These are phyloP conservation scores for Phytophthora tentaculata DNA, from an alignment of 352 stramenopile species.

Conservation along the genomic window DNA sequence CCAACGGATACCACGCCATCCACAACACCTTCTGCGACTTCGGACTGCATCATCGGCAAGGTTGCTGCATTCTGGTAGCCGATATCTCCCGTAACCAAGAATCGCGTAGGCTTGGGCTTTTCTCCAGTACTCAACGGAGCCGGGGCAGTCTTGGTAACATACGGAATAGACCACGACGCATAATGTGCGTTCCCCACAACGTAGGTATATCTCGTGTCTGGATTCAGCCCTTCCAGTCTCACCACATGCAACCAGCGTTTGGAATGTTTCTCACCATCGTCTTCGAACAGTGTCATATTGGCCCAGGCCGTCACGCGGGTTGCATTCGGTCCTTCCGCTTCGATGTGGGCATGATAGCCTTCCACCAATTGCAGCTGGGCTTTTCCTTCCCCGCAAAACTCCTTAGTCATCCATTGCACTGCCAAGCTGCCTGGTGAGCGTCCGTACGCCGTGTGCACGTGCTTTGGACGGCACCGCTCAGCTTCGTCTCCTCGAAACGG, in stretches of 20 bases:
- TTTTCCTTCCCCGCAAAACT: constrained; percentile 51
- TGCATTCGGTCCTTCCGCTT: constrained; percentile 31
- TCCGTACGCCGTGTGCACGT: constrained; percentile 84
- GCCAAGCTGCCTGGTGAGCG: constrained; percentile 59
- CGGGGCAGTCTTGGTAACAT: constrained; percentile 76
- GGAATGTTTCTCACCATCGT: constrained; percentile 62
- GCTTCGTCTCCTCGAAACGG: constrained; percentile 47
- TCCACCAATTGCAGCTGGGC: constrained; percentile 63
- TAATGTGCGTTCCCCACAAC: constrained; percentile 79
- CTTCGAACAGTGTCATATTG: constrained; percentile 70
- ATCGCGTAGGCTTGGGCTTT: constrained; percentile 54
- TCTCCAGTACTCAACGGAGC: constrained; percentile 20
- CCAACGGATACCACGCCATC: constrained; percentile 88
- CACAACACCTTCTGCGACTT: constrained; percentile 75
- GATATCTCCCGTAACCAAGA: constrained; percentile 88
- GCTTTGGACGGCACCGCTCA: constrained; percentile 72
- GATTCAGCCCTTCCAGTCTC: constrained; percentile 61
- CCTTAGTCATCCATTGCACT: constrained; percentile 83
- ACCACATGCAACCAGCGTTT: constrained; percentile 78
- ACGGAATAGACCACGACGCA: constrained; percentile 78
- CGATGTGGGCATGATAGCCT: constrained; percentile 61
- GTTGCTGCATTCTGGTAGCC: constrained; percentile 90
- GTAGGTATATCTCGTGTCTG: constrained; percentile 83
- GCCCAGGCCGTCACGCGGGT: constrained; percentile 55
- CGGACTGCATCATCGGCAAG: constrained; percentile 89